phyloP scores from a whole-genome alignment of 139 green algal genomes.

The Chlamydomonas sp. region DNA sequence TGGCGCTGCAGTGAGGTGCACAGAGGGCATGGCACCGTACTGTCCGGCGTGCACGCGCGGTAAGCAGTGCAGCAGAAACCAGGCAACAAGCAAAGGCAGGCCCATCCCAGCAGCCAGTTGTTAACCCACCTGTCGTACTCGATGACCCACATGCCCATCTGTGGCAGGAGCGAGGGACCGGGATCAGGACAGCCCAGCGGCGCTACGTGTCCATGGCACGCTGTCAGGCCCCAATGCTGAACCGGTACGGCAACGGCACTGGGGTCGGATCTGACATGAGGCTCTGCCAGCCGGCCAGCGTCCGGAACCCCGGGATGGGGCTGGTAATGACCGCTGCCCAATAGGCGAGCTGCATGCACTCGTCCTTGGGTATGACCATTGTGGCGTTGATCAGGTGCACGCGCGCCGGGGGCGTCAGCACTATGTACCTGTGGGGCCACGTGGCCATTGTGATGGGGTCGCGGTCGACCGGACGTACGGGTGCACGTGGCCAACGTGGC shows the following conservation, averaged over 20 bases:
- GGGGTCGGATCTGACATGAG: not conserved
- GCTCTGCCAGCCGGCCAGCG: slow-evolving; percentile 21
- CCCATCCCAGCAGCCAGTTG: not conserved
- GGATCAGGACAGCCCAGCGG: no score
- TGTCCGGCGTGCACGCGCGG: no score
- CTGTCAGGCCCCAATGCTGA: no score
- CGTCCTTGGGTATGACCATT: not conserved
- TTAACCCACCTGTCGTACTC: not conserved
- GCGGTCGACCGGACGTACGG: no score
- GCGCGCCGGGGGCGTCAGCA: not conserved
- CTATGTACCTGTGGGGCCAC: not conserved
- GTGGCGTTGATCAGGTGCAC: slow-evolving; percentile 31
- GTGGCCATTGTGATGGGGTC: no score
- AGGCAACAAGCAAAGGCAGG: no score
- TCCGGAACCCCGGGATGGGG: not conserved
- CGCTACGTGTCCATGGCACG: no score
- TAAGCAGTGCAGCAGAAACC: no score
- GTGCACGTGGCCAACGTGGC: no score
- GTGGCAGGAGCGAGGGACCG: not conserved
- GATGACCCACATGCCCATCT: slow-evolving; percentile 12
- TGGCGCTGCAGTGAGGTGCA: no score
- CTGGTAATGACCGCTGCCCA: slow-evolving; percentile 23
- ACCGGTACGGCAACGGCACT: no score
- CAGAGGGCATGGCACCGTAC: no score
- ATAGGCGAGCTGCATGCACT: slow-evolving; percentile 10